These are phyloP conservation scores for Fraxinus baroniana DNA, from an alignment of 305 asterid species.

Conservation along the genomic window DNA sequence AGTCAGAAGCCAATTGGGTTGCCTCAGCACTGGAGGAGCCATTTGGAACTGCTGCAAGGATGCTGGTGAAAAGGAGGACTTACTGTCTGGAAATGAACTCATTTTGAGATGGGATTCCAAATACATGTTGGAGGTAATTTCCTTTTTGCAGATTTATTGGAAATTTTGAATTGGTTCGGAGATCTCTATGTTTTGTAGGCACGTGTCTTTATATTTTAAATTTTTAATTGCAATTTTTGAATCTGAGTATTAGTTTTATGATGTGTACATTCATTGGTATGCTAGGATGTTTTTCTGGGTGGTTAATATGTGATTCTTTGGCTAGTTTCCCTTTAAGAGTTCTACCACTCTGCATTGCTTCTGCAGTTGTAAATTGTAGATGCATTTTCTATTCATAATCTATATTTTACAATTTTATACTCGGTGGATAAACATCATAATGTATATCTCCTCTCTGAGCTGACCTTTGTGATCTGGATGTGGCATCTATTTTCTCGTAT, in stretches of 20 bases:
- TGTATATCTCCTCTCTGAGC: not conserved
- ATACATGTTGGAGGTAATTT: conserved; percentile 35
- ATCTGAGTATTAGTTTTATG: not conserved
- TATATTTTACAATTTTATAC: not conserved
- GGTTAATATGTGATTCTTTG: not conserved
- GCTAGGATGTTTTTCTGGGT: not conserved
- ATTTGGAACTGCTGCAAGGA: conserved; percentile 33
- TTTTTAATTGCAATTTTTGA: not conserved
- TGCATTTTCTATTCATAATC: not conserved
- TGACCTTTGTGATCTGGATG: not conserved
- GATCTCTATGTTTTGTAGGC: not conserved
- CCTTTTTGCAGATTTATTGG: not conserved
- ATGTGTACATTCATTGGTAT: not conserved
- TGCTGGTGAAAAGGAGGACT: conserved; percentile 64
- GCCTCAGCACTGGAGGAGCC: conserved; percentile 38
- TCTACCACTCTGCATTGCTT: not conserved
- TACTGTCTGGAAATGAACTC: conserved; percentile 78
- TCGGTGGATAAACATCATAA: not conserved
- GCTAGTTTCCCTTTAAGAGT: not conserved
- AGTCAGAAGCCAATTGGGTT: conserved; percentile 41
- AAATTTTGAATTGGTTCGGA: conserved; percentile 16
- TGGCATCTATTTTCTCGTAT: not conserved
- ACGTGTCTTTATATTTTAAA: not conserved
- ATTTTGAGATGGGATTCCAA: conserved; percentile 34
- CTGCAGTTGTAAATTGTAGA: not conserved